phyloP scores from a whole-genome alignment of 169 alveolate species.

The Plasmodium vinckei region DNA sequence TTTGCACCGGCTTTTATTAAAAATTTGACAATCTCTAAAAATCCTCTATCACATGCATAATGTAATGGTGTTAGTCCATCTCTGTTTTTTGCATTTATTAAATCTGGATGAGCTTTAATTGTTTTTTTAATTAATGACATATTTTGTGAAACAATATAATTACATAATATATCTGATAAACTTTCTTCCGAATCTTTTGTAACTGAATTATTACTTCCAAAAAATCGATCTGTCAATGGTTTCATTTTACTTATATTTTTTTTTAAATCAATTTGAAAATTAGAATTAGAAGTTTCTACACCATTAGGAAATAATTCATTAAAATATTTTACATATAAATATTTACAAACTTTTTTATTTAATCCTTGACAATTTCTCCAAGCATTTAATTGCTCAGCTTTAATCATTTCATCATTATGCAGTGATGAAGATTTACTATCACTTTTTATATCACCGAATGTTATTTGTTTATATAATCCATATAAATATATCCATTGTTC shows the following conservation, averaged over 20 bases:
- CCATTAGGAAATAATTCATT: conserved; percentile 40
- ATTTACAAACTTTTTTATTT: conserved; percentile 30
- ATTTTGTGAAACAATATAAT: conserved; percentile 19
- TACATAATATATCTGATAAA: conserved; percentile 40
- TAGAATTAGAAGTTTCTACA: conserved; percentile 2
- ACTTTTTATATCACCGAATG: conserved; percentile 8
- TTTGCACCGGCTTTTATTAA: conserved; percentile 77
- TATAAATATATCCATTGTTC: conserved; percentile 52
- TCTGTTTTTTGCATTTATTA: conserved; percentile 76
- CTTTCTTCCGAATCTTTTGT: not conserved
- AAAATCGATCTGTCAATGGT: conserved; percentile 1
- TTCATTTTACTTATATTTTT: conserved; percentile 59
- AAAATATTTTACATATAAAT: conserved; percentile 41
- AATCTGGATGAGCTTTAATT: conserved; percentile 14
- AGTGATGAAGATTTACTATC: not conserved
- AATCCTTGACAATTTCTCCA: conserved; percentile 44
- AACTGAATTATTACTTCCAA: not conserved
- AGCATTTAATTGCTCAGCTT: conserved; percentile 23
- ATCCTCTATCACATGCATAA: conserved; percentile 80
- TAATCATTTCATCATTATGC: not conserved
- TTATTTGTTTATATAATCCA: conserved; percentile 51
- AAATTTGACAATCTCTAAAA: conserved; percentile 70
- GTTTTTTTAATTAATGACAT: conserved; percentile 20
- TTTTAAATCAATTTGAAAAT: not conserved
- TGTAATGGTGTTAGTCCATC: conserved; percentile 79